Evolutionary conservation across 2,329 filamentous ascomycete genomes (phyloP), one percentile per base, ranked within the genome.

Genomic region (Pseudocercospora macadamiae): DNA sequence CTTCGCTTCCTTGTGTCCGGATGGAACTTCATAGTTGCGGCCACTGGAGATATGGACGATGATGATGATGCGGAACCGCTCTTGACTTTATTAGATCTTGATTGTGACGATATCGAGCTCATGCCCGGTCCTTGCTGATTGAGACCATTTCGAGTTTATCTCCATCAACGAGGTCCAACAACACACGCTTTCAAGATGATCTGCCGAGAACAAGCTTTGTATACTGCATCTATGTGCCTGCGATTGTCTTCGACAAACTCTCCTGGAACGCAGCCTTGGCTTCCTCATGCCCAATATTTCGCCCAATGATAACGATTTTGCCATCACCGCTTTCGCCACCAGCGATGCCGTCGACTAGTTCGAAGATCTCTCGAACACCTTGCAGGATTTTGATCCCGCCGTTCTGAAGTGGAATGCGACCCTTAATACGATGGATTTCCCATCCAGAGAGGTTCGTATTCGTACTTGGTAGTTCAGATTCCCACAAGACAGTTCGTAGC

Each of bases 291-390:
- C 65, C 63, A 26, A 73, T 54, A 49, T 73, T 70, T 16, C 66
- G 60, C n/a, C 72, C 72, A 55, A 74, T 74, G 21, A 74, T 58
- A 5, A 74, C 72, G 47, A 74, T 70, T 54, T 70, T 73, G 44
- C 72, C 68, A 16, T 37, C 49, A 37, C 36, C 37, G 3, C 26
- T 53, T 10, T 37, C 51, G 4, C 34, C 54, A 21, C 34, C 36
- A 14, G 52, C 63, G 4, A 57, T 47, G 4, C 62, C 66, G 59
- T 96, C 91, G 21, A 91, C 84, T 21, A 97, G 89, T 69, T 99
- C 95, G 73, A 97, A 99, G 14, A 97, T 84, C 68, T 97, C 93
- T 54, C 93, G 81, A 1, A 99, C 95, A 1, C 93, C 95, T 74
- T 99, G 95, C 6, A 97, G 81, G 63, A 97, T 85, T 71, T 91